Conservation (phyloP, 768 basidiomycete genomes). For the Tulasnella sp. region DNA sequence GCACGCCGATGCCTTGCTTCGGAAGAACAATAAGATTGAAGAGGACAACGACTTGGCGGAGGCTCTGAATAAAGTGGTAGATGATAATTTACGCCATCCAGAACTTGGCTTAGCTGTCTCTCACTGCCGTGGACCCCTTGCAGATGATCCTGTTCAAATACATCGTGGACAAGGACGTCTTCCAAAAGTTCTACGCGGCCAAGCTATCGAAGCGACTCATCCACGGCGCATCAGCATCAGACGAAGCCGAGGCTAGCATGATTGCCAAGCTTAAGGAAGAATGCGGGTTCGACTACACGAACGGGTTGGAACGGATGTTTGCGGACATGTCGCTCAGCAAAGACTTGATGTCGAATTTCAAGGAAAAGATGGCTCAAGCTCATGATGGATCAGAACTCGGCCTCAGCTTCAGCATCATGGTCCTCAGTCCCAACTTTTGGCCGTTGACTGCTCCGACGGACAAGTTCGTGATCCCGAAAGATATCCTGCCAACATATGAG, state of each 20-base stretch:
- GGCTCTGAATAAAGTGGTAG: slow-evolving; percentile 82
- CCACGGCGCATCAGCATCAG: slow-evolving; percentile 84
- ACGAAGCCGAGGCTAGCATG: slow-evolving; percentile 96
- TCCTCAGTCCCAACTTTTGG: slow-evolving; percentile 96
- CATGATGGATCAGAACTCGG: slow-evolving; percentile 69
- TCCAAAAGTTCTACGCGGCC: slow-evolving; percentile 95
- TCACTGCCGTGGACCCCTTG: neutral
- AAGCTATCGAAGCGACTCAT: slow-evolving; percentile 91
- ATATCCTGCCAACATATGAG: slow-evolving; percentile 82
- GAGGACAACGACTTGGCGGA: slow-evolving; percentile 89
- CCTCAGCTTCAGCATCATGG: slow-evolving; percentile 88
- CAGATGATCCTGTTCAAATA: slow-evolving; percentile 99
- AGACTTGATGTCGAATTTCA: slow-evolving; percentile 92
- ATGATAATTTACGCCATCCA: slow-evolving; percentile 34
- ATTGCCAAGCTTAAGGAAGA: slow-evolving; percentile 95
- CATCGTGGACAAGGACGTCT: slow-evolving; percentile 97
- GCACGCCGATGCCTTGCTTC: slow-evolving; percentile 80
- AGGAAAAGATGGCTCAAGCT: slow-evolving; percentile 82
- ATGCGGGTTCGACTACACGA: slow-evolving; percentile 95
- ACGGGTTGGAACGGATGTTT: slow-evolving; percentile 95
- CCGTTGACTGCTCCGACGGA: slow-evolving; percentile 77
- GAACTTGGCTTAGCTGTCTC: neutral
- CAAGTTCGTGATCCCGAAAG: slow-evolving; percentile 83
- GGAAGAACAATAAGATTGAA: slow-evolving; percentile 92
- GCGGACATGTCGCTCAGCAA: slow-evolving; percentile 97